Conservation (phyloP, 1,284 basidiomycete genomes). For the Cryptococcus sp. region DNA sequence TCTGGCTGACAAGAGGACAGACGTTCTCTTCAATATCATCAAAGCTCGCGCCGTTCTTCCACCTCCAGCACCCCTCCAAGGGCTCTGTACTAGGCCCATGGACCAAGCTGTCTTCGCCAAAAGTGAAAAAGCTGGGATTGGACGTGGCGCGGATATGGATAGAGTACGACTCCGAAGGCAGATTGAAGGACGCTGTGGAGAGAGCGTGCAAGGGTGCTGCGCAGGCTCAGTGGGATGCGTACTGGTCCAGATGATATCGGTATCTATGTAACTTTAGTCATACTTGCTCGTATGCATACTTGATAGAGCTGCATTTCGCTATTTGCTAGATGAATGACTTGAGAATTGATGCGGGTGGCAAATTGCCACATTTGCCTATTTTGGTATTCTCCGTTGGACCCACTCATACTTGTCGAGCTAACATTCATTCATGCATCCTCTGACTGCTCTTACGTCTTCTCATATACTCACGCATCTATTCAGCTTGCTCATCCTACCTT, state of each 20-base stretch:
- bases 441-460: too few relatives aligned
- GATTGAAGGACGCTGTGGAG: constrained; percentile 19
- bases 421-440: too few relatives aligned
- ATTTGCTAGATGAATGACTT: too few relatives aligned
- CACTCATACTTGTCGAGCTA: too few relatives aligned
- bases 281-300: too few relatives aligned
- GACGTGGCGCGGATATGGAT: constrained; percentile 54
- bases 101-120: constrained; percentile 59
- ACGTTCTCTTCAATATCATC: constrained; percentile 18
- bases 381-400: too few relatives aligned
- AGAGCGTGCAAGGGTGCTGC: constrained; percentile 8
- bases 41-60: constrained; percentile 73
- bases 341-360: too few relatives aligned
- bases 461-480: too few relatives aligned
- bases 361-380: too few relatives aligned
- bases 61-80: constrained; percentile 66
- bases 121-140: constrained; percentile 56
- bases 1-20: constrained; percentile 3
- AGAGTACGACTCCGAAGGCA: constrained; percentile 27
- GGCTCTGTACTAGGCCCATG: constrained; percentile 75
- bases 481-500: too few relatives aligned
- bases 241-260: constrained; percentile 10
- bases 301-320: too few relatives aligned
- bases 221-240: constrained; percentile 5
- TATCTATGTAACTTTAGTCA: too few relatives aligned